Percentiles rank a stretch among this genome's conserved stretches.
phyloP scores from a whole-genome alignment of 2,329 filamentous ascomycete genomes.

The Clarireedia homoeocarpa region DNA sequence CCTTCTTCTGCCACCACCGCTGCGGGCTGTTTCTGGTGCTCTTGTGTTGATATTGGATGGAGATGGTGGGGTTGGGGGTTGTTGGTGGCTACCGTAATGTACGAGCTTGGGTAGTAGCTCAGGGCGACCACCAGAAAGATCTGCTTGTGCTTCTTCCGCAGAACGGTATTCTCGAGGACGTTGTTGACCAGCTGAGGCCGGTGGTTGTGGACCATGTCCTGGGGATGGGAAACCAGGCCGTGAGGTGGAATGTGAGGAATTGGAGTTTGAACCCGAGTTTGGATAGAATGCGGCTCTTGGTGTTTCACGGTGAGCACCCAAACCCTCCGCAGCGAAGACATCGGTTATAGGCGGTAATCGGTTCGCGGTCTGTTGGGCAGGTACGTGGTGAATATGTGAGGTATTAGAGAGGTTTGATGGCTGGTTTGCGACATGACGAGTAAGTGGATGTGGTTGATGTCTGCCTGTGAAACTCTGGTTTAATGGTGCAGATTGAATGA shows the following conservation, averaged over 20 bases:
- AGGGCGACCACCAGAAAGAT: constrained; percentile 82
- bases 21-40: constrained; percentile 31
- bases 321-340: constrained; percentile 74
- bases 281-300: constrained; percentile 19
- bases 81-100: constrained; percentile 90
- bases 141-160: constrained; percentile 89
- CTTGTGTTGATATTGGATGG: constrained; percentile 29
- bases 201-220: constrained; percentile 40
- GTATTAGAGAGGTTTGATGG: constrained; percentile 75
- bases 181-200: constrained; percentile 44
- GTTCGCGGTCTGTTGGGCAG: constrained; percentile 82
- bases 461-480: constrained; percentile 93
- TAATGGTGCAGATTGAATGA: constrained; percentile 92
- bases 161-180: constrained; percentile 85
- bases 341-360: constrained; percentile 89
- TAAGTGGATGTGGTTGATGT: constrained; percentile 67
- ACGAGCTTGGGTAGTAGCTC: constrained; percentile 89
- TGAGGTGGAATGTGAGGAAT: constrained; percentile 54
- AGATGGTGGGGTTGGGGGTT: constrained; percentile 77
- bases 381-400: constrained; percentile 85
- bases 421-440: constrained; percentile 72
- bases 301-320: constrained; percentile 52
- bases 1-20: constrained; percentile 62
- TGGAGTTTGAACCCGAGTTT: constrained; percentile 35
- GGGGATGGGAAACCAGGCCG: constrained; percentile 71